phyloP scores from a whole-genome alignment of 2,329 filamentous ascomycete species.

The Talaromyces sp. region DNA sequence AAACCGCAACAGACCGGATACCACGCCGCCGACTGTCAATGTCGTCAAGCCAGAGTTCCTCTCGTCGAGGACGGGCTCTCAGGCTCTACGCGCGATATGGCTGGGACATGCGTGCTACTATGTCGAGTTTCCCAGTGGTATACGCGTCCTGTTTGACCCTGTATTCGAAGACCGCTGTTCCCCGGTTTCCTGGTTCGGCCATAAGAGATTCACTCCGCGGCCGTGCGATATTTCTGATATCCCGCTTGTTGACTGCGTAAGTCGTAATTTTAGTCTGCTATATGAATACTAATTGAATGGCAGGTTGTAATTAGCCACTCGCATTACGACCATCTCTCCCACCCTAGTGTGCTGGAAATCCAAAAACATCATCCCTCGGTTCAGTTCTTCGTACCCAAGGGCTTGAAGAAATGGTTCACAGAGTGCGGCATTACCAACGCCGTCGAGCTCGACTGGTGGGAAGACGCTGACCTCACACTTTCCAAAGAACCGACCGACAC shows the following conservation, averaged over 20 bases:
- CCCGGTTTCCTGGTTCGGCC: constrained; percentile 53
- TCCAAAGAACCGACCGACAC: background rate
- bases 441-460: constrained; percentile 13
- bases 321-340: constrained; percentile 11
- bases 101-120: constrained; percentile 86
- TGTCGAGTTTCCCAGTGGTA: constrained; percentile 72
- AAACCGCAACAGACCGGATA: constrained; percentile 11
- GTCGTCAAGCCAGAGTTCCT: constrained; percentile 12
- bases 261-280: background rate
- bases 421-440: constrained; percentile 8
- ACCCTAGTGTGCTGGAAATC: constrained; percentile 10
- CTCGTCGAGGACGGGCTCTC: constrained; percentile 6
- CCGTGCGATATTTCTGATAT: constrained; percentile 10
- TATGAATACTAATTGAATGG: background rate
- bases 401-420: constrained; percentile 12
- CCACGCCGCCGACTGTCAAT: constrained; percentile 9
- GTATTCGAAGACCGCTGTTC: constrained; percentile 79
- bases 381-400: constrained; percentile 10
- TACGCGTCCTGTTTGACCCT: constrained; percentile 81
- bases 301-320: constrained; percentile 13
- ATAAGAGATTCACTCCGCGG: constrained; percentile 10
- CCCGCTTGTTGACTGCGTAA: constrained; percentile 10
- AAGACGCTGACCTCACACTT: constrained; percentile 10
- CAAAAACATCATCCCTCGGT: constrained; percentile 8
- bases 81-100: constrained; percentile 64